Conservation (phyloP, 179 eudicot genomes). For the Spinacia oleracea region DNA sequence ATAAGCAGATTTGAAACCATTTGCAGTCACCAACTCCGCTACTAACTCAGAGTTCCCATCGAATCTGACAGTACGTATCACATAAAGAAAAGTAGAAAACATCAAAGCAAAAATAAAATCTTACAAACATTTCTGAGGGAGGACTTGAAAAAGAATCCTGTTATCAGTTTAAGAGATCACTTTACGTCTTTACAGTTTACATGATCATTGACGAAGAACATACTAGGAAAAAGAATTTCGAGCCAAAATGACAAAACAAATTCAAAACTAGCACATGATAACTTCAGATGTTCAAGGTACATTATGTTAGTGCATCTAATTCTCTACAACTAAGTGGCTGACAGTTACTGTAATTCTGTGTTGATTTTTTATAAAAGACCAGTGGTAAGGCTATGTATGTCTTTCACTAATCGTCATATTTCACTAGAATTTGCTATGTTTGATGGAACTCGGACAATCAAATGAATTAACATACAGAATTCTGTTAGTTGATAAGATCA, state of each 20-base stretch:
- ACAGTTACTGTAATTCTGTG: background rate
- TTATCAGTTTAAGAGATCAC: background rate
- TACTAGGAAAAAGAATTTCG: background rate
- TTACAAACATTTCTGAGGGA: background rate
- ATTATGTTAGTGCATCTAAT: background rate
- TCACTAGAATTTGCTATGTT: too few relatives aligned
- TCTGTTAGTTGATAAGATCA: background rate
- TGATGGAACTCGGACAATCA: too few relatives aligned
- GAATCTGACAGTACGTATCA: conserved; percentile 68
- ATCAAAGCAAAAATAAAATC: background rate
- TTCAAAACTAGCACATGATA: background rate
- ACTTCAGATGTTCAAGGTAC: background rate
- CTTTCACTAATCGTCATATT: too few relatives aligned
- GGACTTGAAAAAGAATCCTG: background rate
- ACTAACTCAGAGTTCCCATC: conserved; percentile 98
- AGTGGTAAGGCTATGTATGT: too few relatives aligned
- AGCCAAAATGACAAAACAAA: background rate
- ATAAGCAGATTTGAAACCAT: conserved; percentile 91
- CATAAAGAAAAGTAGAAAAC: conserved; percentile 19
- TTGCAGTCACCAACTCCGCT: conserved; percentile 85
- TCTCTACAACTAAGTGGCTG: background rate
- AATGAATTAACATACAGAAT: background rate
- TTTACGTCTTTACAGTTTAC: background rate
- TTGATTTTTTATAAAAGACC: background rate
- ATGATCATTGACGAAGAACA: conserved; percentile 2